These are phyloP conservation scores for Chloromonas sp. DNA, from an alignment of 163 green algal species.

Conservation along the genomic window DNA sequence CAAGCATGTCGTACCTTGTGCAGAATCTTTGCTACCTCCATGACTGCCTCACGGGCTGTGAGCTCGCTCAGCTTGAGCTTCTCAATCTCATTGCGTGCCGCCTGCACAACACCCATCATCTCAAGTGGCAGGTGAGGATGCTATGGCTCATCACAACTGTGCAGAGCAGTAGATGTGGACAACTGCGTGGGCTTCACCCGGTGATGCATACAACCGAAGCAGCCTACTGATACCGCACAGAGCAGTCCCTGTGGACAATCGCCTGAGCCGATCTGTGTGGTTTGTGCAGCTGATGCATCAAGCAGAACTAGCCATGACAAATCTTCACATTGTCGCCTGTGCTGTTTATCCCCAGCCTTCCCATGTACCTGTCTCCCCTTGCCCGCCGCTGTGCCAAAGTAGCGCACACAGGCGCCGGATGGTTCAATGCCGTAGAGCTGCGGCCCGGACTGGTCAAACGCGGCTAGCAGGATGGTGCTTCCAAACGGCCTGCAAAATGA, in stretches of 20 bases:
- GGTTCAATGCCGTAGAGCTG: slow-evolving; percentile 91
- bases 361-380: slow-evolving; percentile 69
- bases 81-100: slow-evolving; percentile 97
- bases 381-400: slow-evolving; percentile 90
- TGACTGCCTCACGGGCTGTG: slow-evolving; percentile 72
- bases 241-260: too few relatives aligned
- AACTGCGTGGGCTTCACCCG: too few relatives aligned
- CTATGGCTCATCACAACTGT: too few relatives aligned
- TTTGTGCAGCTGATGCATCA: too few relatives aligned
- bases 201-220: too few relatives aligned
- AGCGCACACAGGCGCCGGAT: slow-evolving; percentile 63
- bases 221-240: too few relatives aligned
- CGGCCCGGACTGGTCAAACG: slow-evolving; percentile 69
- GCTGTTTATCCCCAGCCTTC: too few relatives aligned
- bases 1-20: not conserved
- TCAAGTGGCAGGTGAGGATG: too few relatives aligned
- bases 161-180: too few relatives aligned
- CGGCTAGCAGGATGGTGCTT: slow-evolving; percentile 69
- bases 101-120: slow-evolving; percentile 37
- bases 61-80: slow-evolving; percentile 90
- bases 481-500: slow-evolving; percentile 72
- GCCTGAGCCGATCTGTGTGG: too few relatives aligned
- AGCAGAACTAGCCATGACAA: too few relatives aligned
- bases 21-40: slow-evolving; percentile 85
- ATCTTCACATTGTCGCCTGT: too few relatives aligned